phyloP scores from a whole-genome alignment of 192 early-diverging fungal species.

The Coemansia sp. region DNA sequence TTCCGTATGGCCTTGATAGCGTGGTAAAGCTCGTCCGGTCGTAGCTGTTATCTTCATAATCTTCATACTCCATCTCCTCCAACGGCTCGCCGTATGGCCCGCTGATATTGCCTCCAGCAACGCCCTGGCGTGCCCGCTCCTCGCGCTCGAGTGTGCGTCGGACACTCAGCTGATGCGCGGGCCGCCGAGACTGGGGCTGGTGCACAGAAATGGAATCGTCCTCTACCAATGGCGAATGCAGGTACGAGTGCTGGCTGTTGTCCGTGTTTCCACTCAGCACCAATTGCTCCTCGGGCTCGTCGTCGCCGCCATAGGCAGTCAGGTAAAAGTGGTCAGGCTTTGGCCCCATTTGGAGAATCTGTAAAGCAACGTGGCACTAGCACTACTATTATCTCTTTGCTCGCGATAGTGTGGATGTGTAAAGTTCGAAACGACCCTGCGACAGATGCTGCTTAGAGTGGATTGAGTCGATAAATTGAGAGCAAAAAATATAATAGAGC shows the following conservation, averaged over 20 bases:
- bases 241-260: constrained; percentile 36
- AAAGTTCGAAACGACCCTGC: not conserved
- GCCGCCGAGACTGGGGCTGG: constrained; percentile 32
- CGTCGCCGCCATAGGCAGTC: constrained; percentile 46
- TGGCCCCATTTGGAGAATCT: constrained; percentile 17
- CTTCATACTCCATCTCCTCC: constrained; percentile 29
- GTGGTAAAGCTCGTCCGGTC: constrained; percentile 32
- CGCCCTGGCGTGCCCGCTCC: constrained; percentile 35
- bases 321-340: constrained; percentile 35
- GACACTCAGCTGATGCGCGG: constrained; percentile 44
- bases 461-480: not conserved
- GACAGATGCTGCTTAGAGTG: not conserved
- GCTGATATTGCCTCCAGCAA: not conserved
- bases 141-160: constrained; percentile 44
- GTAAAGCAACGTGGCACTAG: not conserved
- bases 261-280: constrained; percentile 21
- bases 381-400: not conserved
- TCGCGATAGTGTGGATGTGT: constrained; percentile 1
- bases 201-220: constrained; percentile 48
- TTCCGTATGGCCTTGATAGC: constrained; percentile 37
- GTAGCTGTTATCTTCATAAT: constrained; percentile 24
- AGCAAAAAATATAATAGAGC: not conserved
- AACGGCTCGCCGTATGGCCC: constrained; percentile 35
- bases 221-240: constrained; percentile 49
- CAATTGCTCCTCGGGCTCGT: constrained; percentile 39